Evolutionary conservation across 1,139 yeast genomes (phyloP), one percentile per base, ranked within the genome.

Genomic region (Candida tunisiensis): DNA sequence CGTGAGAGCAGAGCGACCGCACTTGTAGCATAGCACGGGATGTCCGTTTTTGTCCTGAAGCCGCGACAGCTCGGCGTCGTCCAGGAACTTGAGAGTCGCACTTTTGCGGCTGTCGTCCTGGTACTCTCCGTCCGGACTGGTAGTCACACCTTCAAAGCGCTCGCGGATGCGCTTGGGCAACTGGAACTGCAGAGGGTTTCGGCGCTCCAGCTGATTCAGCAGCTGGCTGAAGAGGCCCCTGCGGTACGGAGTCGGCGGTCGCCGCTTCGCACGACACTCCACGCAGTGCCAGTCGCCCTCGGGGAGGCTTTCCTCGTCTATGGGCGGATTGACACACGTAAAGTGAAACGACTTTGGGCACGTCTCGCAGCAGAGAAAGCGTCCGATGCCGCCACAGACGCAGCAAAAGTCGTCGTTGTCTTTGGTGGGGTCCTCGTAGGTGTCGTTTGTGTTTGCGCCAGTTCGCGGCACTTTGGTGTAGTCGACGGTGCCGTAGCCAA

Each of bases 311-410:
- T 58, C 60, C 25, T 73, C 74, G 36, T 77, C 88, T 15, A 77
- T 53, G 0, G 98, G 96, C 3, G 96, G 96, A 40, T 80, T 78
- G 36, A 88, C 68, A 48, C 98, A 88, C 8, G 79, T 62, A 44
- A 88, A 82, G 46, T 88, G 98, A 49, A 85, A 88, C 1, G 94
- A 79, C 42, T 65, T 66, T 0, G 95, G 94, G 50, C 98, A 88
- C 3, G 79, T 62, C 40, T 88, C 98, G 53, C 98, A 88, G 51
- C 96, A 88, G 17, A 88, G 60, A 38, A 88, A 82, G 21, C 79
- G 62, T 6, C 98, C 98, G 0, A 85, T 60, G 16, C 83, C 82
- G 1, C 91, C 83, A 53, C 98, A 88, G 0, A 91, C 64, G 15
- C 78, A 61, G 44, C 98, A 88, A 47, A 65, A 83, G 49, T 88